These are phyloP conservation scores for Royoungia palumana DNA, from an alignment of 768 basidiomycete species.

Conservation along the genomic window DNA sequence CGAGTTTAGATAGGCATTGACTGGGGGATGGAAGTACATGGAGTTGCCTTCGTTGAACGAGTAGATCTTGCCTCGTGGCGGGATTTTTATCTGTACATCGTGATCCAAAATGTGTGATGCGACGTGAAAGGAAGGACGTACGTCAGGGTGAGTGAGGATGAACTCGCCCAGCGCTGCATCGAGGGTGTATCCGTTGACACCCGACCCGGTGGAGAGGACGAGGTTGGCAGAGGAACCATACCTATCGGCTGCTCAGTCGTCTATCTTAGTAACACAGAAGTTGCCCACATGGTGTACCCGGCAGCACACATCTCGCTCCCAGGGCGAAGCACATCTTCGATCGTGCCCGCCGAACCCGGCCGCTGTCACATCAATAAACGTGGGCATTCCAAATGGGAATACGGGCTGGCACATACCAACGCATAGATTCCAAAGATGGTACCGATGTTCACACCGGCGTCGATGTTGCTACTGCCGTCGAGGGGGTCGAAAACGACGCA, in stretches of 20 bases:
- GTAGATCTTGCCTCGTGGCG: slow-evolving; percentile 95
- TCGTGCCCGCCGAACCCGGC: slow-evolving; percentile 71
- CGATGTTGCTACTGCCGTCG: slow-evolving; percentile 95
- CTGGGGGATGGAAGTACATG: slow-evolving; percentile 86
- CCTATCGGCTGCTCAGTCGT: slow-evolving; percentile 36
- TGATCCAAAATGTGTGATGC: not conserved
- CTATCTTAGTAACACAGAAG: not conserved
- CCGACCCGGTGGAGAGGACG: slow-evolving; percentile 90
- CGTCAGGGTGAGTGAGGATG: slow-evolving; percentile 96
- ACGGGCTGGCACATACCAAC: slow-evolving; percentile 54
- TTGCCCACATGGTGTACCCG: slow-evolving; percentile 90
- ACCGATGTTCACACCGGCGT: slow-evolving; percentile 97
- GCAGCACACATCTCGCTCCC: slow-evolving; percentile 97
- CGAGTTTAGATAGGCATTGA: slow-evolving; percentile 77
- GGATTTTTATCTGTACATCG: slow-evolving; percentile 75
- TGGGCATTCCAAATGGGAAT: not conserved
- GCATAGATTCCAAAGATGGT: slow-evolving; percentile 98
- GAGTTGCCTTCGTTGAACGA: slow-evolving; percentile 99
- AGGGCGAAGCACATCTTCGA: slow-evolving; percentile 88
- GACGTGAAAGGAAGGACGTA: slow-evolving; percentile 34
- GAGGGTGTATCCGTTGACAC: slow-evolving; percentile 97
- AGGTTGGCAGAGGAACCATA: slow-evolving; percentile 96
- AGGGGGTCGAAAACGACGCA: slow-evolving; percentile 99
- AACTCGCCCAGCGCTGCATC: slow-evolving; percentile 96
- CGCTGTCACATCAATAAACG: slow-evolving; percentile 42